Conservation (phyloP, 495 filamentous ascomycete species). For the Lasiosphaeria hispida region DNA sequence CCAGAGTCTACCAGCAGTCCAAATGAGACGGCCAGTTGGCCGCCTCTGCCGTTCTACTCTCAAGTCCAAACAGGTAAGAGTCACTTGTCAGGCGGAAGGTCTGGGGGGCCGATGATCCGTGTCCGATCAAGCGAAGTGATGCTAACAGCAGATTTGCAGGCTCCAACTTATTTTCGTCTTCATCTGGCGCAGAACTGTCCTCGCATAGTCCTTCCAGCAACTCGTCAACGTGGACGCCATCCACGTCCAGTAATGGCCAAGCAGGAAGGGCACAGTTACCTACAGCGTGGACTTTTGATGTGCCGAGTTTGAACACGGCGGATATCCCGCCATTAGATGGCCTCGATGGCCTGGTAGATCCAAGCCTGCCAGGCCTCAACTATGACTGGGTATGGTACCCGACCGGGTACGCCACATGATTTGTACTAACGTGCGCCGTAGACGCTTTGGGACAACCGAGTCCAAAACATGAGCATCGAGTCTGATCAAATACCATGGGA, state of each 20-base stretch:
- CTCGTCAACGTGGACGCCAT: not conserved
- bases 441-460: not conserved
- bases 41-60: not conserved
- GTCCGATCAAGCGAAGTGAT: no score
- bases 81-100: no score
- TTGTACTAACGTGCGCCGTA: not conserved
- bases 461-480: not conserved
- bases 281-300: constrained; percentile 3
- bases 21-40: not conserved
- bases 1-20: constrained; percentile 17
- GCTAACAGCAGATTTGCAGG: not conserved
- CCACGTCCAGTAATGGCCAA: not conserved
- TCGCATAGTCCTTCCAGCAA: not conserved
- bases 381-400: constrained; percentile 26
- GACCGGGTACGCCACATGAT: constrained; percentile 22
- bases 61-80: constrained; percentile 8
- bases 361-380: constrained; percentile 13
- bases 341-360: constrained; percentile 17
- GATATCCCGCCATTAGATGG: constrained; percentile 6
- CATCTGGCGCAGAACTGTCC: not conserved
- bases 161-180: not conserved
- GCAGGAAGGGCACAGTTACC: not conserved
- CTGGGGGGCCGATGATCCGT: not conserved
- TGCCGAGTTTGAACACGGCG: constrained; percentile 3
- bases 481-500: not conserved